Evolutionary conservation across 768 basidiomycete species (phyloP).

Genomic region (Naganishia randhawae): DNA sequence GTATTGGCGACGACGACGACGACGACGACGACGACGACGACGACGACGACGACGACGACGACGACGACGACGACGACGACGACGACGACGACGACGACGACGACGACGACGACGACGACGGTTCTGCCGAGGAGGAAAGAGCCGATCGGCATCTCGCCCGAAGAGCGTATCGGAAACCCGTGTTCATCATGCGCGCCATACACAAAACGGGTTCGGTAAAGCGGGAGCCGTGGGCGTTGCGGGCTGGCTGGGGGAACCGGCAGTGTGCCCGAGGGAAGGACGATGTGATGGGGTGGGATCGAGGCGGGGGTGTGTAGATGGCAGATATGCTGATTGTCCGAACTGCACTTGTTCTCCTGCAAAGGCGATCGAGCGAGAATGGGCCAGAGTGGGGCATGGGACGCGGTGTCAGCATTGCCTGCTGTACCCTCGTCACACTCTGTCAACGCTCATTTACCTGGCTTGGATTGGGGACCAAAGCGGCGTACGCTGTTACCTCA

Average conservation of each 20-base stretch:
- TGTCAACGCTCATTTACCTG: background rate
- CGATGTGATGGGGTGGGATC: background rate
- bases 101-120: too few relatives aligned
- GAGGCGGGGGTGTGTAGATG: background rate
- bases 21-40: too few relatives aligned
- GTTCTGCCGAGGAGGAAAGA: background rate
- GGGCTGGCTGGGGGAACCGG: background rate
- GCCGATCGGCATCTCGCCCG: background rate
- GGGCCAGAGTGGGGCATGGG: background rate
- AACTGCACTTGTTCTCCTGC: too few relatives aligned
- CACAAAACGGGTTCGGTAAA: background rate
- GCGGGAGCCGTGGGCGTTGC: background rate
- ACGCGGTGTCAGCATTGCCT: too few relatives aligned
- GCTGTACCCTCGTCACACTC: background rate
- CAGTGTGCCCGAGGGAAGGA: background rate
- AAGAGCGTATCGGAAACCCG: background rate
- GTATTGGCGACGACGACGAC: too few relatives aligned
- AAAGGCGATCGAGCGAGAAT: background rate
- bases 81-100: too few relatives aligned
- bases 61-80: too few relatives aligned
- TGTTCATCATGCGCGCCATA: background rate
- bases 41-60: too few relatives aligned
- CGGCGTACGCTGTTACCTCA: too few relatives aligned
- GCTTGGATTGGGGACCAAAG: background rate
- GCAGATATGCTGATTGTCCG: background rate